Percentiles rank a stretch among this genome's conserved stretches.
These are phyloP conservation scores for Drosera capensis DNA, from an alignment of 148 eudicot species.

Conservation along the genomic window DNA sequence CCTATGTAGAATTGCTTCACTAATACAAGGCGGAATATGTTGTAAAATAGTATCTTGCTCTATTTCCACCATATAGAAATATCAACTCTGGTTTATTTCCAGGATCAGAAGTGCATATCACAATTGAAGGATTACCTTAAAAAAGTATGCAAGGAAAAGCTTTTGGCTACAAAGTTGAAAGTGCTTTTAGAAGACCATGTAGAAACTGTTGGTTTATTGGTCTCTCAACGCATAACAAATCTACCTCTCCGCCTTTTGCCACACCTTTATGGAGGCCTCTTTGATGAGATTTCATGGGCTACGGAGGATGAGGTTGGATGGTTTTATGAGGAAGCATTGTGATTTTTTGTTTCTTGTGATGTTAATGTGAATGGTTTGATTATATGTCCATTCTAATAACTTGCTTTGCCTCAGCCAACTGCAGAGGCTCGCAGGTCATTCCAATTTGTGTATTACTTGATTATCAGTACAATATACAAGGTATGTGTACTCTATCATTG, in stretches of 20 bases:
- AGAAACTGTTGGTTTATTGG: conserved; percentile 57
- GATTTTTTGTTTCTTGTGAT: neutral
- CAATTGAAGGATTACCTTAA: conserved; percentile 55
- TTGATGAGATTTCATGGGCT: conserved; percentile 89
- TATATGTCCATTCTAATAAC: conserved; percentile 6
- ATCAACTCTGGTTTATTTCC: conserved; percentile 4
- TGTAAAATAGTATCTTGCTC: no score
- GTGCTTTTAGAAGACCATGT: conserved; percentile 37
- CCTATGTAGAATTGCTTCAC: no score
- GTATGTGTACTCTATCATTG: conserved; percentile 11
- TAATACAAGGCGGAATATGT: no score
- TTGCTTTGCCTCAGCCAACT: conserved; percentile 42
- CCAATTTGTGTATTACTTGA: conserved; percentile 37
- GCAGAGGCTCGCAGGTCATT: conserved; percentile 62
- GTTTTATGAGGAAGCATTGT: conserved; percentile 1
- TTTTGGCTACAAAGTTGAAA: conserved; percentile 22
- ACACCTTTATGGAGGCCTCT: conserved; percentile 69
- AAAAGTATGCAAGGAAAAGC: conserved; percentile 29
- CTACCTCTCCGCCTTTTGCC: conserved; percentile 96
- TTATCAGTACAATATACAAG: conserved; percentile 73
- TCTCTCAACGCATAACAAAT: conserved; percentile 82
- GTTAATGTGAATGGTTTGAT: neutral
- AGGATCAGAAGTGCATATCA: conserved; percentile 54
- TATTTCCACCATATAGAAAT: neutral
- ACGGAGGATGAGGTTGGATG: conserved; percentile 83